Evolutionary conservation across 306 rosid genomes (phyloP), one percentile per base, ranked within the genome.

Genomic region (Cicer yamashitae): DNA sequence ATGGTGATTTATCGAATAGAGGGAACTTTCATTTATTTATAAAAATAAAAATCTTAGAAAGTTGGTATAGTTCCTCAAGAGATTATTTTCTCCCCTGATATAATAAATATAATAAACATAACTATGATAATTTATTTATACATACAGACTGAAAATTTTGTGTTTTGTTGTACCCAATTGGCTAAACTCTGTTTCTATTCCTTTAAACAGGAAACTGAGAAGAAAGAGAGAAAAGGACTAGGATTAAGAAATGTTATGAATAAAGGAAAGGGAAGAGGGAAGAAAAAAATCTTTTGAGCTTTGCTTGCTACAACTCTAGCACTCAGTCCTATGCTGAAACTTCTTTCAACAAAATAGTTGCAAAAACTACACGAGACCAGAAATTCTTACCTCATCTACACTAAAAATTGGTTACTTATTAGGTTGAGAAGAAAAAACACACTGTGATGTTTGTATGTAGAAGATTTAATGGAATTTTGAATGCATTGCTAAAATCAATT

Each of bases 171-270:
- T 25, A 65, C 6, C 9, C 11, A 44, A 48, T 15, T 46, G 0
- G 38, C 41, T 77, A 51, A 73, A 10, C n/a, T 73, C 1, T 62
- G 18, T 45, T 68, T 10, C 0, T 14, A 18, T 5, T 1, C 13
- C 2, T 56, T 74, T 43, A 15, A 38, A 8, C 75, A 84, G 82
- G 89, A 53, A 14, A 10, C 0, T 22, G 58, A 39, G 45, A 85
- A 75, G 79, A 87, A 73, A 58, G 86, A 65, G 4, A 58, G 88
- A 40, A 74, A 47, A 53, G 82, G 78, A 62, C 34, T 67, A 15
- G 71, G 83, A 58, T 18, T 83, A 20, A 83, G 15, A 60, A 75
- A 22, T 45, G 80, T 10, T 13, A 60, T 79, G 10, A 18, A 59
- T 0, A 82, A 40, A 48, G 68, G 77, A 45, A 71, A 18, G 46